These are phyloP conservation scores for Hymenoscyphus occultus DNA, from an alignment of 2,329 filamentous ascomycete species.

Conservation along the genomic window DNA sequence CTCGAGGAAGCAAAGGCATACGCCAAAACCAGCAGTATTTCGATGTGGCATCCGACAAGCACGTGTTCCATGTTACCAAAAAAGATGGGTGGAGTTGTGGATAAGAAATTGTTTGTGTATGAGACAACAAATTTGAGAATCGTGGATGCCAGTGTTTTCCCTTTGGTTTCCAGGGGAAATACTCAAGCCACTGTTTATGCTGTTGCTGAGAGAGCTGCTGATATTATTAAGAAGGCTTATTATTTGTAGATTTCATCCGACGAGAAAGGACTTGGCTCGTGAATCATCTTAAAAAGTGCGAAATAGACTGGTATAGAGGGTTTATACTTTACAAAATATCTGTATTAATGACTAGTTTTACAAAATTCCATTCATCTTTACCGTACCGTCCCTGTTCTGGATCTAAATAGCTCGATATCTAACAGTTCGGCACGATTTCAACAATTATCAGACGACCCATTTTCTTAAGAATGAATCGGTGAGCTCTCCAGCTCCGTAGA, in stretches of 20 bases:
- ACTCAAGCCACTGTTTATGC: neutral
- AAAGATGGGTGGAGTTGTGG: slow-evolving; percentile 21
- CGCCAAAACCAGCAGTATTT: neutral
- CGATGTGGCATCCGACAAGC: slow-evolving; percentile 38
- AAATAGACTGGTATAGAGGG: no score
- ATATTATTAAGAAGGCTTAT: neutral
- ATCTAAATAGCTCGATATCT: no score
- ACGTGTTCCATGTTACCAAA: slow-evolving; percentile 18
- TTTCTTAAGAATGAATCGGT: no score
- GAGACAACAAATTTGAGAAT: slow-evolving; percentile 18
- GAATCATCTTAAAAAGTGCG: no score
- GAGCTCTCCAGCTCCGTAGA: no score
- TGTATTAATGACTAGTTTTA: no score
- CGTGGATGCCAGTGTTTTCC: slow-evolving; percentile 8
- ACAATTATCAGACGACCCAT: no score
- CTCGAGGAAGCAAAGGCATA: neutral
- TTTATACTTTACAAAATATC: no score
- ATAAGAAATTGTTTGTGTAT: slow-evolving; percentile 16
- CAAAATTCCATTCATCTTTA: no score
- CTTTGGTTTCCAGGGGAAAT: neutral
- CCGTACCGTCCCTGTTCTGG: no score
- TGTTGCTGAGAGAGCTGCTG: slow-evolving; percentile 3
- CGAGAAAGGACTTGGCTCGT: no score
- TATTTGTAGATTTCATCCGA: neutral
- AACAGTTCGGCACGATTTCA: no score